Evolutionary conservation across 2,329 filamentous ascomycete genomes (phyloP).

Genomic region (Madurella fahalii): DNA sequence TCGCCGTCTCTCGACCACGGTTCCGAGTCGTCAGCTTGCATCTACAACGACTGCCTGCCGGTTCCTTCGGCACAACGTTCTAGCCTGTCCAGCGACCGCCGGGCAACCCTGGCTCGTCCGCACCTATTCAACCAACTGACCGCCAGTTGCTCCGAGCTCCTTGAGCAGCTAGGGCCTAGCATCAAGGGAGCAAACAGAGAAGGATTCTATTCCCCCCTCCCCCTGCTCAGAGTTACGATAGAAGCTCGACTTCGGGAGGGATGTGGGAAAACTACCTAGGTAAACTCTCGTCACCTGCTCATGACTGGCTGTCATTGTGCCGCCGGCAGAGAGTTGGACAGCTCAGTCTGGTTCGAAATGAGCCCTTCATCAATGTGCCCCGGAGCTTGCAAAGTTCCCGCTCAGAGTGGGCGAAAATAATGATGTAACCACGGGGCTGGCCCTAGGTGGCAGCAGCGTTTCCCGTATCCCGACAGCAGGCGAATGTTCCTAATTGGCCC

Average conservation of each 20-base stretch:
- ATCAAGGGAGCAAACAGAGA: not conserved
- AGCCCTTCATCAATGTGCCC: too few relatives aligned
- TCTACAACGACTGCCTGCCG: not conserved
- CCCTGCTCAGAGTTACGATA: too few relatives aligned
- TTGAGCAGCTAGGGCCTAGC: too few relatives aligned
- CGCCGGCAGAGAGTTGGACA: too few relatives aligned
- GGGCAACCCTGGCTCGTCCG: not conserved
- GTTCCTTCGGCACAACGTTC: not conserved
- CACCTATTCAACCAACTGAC: not conserved
- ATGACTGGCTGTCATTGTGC: too few relatives aligned
- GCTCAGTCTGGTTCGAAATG: too few relatives aligned
- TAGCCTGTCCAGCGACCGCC: not conserved
- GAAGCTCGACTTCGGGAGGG: too few relatives aligned
- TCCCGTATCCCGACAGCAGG: not conserved
- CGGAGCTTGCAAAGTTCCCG: constrained; percentile 1
- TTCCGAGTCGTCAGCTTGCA: not conserved
- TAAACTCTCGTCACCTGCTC: too few relatives aligned
- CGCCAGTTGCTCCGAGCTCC: not conserved
- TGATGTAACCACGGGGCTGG: not conserved
- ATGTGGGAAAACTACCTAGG: too few relatives aligned
- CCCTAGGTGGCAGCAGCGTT: not conserved
- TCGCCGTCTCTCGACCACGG: constrained; percentile 2
- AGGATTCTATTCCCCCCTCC: too few relatives aligned
- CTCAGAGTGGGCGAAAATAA: not conserved
- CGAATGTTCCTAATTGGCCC: not conserved